A percentile compares a stretch with the other conserved stretches of the same genome.
phyloP scores from a whole-genome alignment of 148 eudicot genomes.

The Fagopyrum esculentum region DNA sequence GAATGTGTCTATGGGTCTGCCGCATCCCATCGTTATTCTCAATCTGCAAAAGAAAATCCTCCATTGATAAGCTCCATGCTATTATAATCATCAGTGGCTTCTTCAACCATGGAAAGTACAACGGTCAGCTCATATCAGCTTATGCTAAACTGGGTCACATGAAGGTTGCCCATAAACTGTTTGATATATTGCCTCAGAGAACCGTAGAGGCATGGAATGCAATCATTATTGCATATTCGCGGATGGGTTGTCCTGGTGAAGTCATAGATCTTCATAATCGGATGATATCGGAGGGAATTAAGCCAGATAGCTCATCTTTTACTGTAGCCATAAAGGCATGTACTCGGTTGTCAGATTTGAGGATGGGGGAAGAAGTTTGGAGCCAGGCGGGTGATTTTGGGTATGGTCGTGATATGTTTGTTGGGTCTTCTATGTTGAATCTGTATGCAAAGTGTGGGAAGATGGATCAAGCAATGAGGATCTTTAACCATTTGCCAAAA shows the following conservation, averaged over 20 bases:
- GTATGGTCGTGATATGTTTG: conserved; percentile 57
- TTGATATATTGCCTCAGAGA: conserved; percentile 50
- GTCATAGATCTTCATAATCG: conserved; percentile 34
- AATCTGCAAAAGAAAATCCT: conserved; percentile 27
- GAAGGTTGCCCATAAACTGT: conserved; percentile 42
- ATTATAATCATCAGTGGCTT: conserved; percentile 37
- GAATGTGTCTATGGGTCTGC: conserved; percentile 21
- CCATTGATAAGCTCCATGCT: conserved; percentile 52
- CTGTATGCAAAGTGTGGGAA: conserved; percentile 69
- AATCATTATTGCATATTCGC: conserved; percentile 46
- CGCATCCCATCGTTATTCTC: conserved; percentile 30
- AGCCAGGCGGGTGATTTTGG: conserved; percentile 40
- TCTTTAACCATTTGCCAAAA: conserved; percentile 40
- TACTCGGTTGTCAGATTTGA: conserved; percentile 40
- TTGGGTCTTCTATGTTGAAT: conserved; percentile 52
- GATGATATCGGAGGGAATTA: conserved; percentile 41
- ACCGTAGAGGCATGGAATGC: conserved; percentile 63
- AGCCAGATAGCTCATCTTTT: conserved; percentile 76
- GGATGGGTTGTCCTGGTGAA: conserved; percentile 24
- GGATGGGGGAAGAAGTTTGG: conserved; percentile 49
- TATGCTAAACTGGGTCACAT: conserved; percentile 43
- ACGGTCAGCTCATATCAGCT: conserved; percentile 39
- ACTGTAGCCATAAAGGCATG: conserved; percentile 69
- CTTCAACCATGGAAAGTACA: conserved; percentile 25
- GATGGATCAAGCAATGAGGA: conserved; percentile 29